Evolutionary conservation across 176 grass and related monocot genomes (phyloP).

Genomic region (Aegilops tauschii): DNA sequence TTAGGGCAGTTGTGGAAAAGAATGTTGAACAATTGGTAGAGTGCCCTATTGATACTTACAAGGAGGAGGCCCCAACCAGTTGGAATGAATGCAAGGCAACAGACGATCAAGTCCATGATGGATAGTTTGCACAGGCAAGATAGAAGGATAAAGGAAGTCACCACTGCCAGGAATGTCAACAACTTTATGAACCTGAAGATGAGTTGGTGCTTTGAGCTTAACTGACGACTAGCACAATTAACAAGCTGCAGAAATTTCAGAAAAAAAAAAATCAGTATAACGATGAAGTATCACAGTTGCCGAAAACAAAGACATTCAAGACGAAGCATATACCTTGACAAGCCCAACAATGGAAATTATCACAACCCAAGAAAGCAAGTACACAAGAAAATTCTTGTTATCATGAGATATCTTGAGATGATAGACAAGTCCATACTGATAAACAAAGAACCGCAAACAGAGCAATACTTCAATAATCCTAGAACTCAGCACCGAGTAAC

Average conservation of each 20-base stretch:
- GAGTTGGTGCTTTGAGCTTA: constrained; percentile 86
- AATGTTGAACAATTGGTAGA: neutral
- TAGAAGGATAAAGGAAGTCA: constrained; percentile 65
- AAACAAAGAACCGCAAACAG: constrained; percentile 87
- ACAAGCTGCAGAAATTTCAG: constrained; percentile 51
- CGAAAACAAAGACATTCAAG: constrained; percentile 1
- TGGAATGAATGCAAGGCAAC: constrained; percentile 90
- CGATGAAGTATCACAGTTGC: neutral
- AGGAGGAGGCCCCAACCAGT: constrained; percentile 88
- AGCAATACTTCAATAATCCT: constrained; percentile 79
- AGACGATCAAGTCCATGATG: constrained; percentile 72
- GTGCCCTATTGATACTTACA: constrained; percentile 39
- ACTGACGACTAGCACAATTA: constrained; percentile 53
- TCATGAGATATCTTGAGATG: constrained; percentile 91
- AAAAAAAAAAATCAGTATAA: constrained; percentile 19
- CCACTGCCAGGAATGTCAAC: constrained; percentile 62
- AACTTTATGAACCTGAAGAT: constrained; percentile 87
- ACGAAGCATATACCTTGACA: constrained; percentile 69
- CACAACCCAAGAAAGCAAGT: constrained; percentile 93
- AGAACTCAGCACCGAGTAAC: constrained; percentile 70
- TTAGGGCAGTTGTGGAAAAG: neutral
- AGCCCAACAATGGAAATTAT: constrained; percentile 74
- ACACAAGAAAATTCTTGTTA: constrained; percentile 86
- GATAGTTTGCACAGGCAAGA: constrained; percentile 74
- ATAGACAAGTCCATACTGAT: constrained; percentile 95